Evolutionary conservation across 2,329 filamentous ascomycete species (phyloP), one percentile per base, ranked within the genome.

Genomic region (Fusarium equiseti): DNA sequence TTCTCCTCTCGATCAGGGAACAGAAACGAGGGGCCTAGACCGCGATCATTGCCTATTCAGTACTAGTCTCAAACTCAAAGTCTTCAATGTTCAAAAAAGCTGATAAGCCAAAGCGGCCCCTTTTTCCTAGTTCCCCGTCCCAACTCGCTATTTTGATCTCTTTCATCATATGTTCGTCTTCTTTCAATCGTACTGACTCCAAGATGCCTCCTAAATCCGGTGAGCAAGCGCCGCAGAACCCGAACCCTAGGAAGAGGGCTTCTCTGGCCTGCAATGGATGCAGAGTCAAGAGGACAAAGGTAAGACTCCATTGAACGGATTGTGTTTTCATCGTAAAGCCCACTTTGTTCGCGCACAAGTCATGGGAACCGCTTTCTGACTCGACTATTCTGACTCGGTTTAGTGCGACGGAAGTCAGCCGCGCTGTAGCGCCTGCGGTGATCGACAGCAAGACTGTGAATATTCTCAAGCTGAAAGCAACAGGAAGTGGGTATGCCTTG

Each of bases 361-460:
- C 18, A n/a, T 16, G 6, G n/a, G 24, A 2, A 13, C 15, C 6
- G 7, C 11, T 8, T 20, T 18, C 29, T 57, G 13, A 49, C 31
- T 31, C 8, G 31, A 15, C 4, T 4, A 5, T 18, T n/a, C 35
- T 38, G 18, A 9, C 6, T 15, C 11, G 8, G 9, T 1, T 16
- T 38, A 62, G 59, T 62, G 59, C 35, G 59, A 62, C 11, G 59
- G 55, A 16, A 60, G 38, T 10, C 54, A 62, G 22, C 59, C 59
- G 31, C 40, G 43, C 15, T 60, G 59, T 24, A 62, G 54, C 16
- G 59, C 59, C 4, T 62, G 59, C 8, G 27, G 40, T 20, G 54
- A 62, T 20, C 55, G 59, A 8, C 44, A 59, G 7, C 59, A 62
- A 13, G 5, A 31, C 16, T 62, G 59, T 29, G 59, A 62, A 9